A percentile compares a stretch with the other conserved stretches of the same genome.
These are phyloP conservation scores for Fusarium caatingaense DNA, from an alignment of 2,329 filamentous ascomycete genomes.

Conservation along the genomic window DNA sequence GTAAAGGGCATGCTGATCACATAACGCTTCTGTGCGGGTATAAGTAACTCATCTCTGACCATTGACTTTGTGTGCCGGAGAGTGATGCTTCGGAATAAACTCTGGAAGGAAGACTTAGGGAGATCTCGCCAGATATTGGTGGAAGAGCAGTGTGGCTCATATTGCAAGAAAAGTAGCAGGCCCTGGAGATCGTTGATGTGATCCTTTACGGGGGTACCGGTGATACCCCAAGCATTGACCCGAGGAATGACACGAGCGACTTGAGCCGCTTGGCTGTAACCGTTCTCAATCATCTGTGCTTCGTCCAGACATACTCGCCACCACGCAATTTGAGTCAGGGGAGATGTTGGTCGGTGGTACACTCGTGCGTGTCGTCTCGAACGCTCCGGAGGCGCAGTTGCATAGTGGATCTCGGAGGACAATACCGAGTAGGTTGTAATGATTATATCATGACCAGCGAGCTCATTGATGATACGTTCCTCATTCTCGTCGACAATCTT, in stretches of 20 bases:
- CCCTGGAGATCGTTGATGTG: constrained; percentile 82
- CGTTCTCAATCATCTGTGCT: constrained; percentile 93
- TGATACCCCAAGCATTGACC: constrained; percentile 90
- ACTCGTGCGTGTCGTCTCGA: constrained; percentile 72
- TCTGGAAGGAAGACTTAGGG: constrained; percentile 72
- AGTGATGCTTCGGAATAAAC: constrained; percentile 77
- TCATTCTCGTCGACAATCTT: constrained; percentile 51
- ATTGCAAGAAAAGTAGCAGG: constrained; percentile 82
- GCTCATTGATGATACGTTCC: constrained; percentile 54
- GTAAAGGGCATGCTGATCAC: constrained; percentile 93
- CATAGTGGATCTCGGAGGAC: constrained; percentile 83
- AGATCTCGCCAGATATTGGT: constrained; percentile 71
- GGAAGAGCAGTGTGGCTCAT: constrained; percentile 78
- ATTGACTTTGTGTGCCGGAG: constrained; percentile 87
- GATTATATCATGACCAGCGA: constrained; percentile 68
- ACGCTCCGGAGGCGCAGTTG: constrained; percentile 76
- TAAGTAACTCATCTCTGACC: constrained; percentile 79
- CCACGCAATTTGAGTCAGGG: constrained; percentile 84
- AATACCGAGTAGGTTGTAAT: constrained; percentile 77
- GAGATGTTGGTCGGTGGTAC: constrained; percentile 76
- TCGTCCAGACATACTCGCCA: constrained; percentile 85
- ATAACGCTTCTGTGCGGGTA: constrained; percentile 86
- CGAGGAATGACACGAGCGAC: constrained; percentile 85
- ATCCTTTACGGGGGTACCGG: constrained; percentile 86
- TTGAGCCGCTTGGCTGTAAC: constrained; percentile 83